Percentiles rank a stretch among this genome's conserved stretches.
phyloP scores from a whole-genome alignment of 2,329 filamentous ascomycete species.

The Exserohilum turcica region DNA sequence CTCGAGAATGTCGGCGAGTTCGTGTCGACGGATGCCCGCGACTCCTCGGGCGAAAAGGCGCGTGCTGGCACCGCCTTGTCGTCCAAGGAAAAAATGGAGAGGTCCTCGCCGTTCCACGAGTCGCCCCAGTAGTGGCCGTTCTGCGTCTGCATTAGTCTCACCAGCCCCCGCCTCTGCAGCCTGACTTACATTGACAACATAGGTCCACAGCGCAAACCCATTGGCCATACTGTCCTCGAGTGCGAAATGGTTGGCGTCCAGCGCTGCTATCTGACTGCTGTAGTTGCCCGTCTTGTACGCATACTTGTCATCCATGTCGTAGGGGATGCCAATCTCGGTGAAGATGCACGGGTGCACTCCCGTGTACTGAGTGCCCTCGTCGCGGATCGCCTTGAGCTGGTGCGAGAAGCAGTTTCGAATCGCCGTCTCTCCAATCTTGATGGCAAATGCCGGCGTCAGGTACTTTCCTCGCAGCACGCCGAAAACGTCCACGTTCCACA shows the following conservation, averaged over 20 bases:
- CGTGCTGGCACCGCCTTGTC: slow-evolving; percentile 66
- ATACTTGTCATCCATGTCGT: slow-evolving; percentile 96
- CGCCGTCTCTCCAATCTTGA: slow-evolving; percentile 89
- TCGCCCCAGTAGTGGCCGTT: slow-evolving; percentile 91
- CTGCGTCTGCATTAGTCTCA: slow-evolving; percentile 47
- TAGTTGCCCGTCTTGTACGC: slow-evolving; percentile 97
- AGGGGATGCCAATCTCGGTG: slow-evolving; percentile 96
- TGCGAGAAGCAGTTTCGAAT: slow-evolving; percentile 93
- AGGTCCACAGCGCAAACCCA: slow-evolving; percentile 89
- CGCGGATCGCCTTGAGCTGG: slow-evolving; percentile 78
- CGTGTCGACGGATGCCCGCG: slow-evolving; percentile 57
- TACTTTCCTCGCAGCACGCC: slow-evolving; percentile 90
- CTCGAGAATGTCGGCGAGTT: slow-evolving; percentile 61
- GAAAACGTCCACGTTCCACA: slow-evolving; percentile 96
- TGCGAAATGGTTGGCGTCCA: slow-evolving; percentile 96
- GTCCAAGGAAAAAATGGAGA: slow-evolving; percentile 86
- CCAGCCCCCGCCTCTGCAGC: not conserved
- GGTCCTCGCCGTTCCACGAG: slow-evolving; percentile 95
- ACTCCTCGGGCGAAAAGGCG: slow-evolving; percentile 58
- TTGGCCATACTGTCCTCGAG: slow-evolving; percentile 83
- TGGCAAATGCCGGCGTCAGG: slow-evolving; percentile 83
- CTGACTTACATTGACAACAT: slow-evolving; percentile 66
- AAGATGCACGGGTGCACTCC: slow-evolving; percentile 87
- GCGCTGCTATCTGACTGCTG: slow-evolving; percentile 84
- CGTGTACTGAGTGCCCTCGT: slow-evolving; percentile 87